Conservation (phyloP, 345 rosid genomes). For the Acer saccharum region DNA sequence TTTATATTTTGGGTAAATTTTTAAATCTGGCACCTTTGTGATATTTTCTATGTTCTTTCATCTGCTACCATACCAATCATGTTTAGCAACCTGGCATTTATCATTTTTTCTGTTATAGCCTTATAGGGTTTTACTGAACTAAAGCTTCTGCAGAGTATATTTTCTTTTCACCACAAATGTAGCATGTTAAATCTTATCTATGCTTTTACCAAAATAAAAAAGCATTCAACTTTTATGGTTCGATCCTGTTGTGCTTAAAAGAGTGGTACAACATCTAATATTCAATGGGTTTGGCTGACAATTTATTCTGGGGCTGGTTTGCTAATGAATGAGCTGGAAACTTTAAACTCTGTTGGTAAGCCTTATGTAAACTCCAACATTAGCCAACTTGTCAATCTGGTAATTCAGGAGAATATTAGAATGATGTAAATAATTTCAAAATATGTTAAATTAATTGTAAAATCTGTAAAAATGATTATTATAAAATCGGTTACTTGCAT, state of each 20-base stretch:
- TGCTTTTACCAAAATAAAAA: not conserved
- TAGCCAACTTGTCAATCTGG: not conserved
- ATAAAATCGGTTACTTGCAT: not conserved
- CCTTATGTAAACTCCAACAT: not conserved
- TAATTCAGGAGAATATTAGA: not conserved
- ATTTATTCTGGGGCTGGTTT: not conserved
- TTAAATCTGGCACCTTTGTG: not conserved
- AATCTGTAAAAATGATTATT: not conserved
- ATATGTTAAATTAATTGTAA: not conserved
- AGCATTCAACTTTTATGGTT: not conserved
- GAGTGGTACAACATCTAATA: not conserved
- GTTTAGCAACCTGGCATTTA: not conserved
- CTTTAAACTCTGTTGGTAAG: not conserved
- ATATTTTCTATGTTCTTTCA: not conserved
- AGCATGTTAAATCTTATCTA: not conserved
- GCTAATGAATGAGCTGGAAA: not conserved
- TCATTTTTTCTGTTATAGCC: not conserved
- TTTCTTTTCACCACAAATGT: not conserved
- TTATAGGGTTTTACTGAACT: not conserved
- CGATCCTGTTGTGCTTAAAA: not conserved
- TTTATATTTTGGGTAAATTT: not conserved
- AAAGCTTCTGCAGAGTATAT: not conserved
- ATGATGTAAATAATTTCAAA: not conserved
- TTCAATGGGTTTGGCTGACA: not conserved
- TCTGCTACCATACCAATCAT: not conserved